These are phyloP conservation scores for Botrytis fabae DNA, from an alignment of 2,329 filamentous ascomycete genomes.

Conservation along the genomic window DNA sequence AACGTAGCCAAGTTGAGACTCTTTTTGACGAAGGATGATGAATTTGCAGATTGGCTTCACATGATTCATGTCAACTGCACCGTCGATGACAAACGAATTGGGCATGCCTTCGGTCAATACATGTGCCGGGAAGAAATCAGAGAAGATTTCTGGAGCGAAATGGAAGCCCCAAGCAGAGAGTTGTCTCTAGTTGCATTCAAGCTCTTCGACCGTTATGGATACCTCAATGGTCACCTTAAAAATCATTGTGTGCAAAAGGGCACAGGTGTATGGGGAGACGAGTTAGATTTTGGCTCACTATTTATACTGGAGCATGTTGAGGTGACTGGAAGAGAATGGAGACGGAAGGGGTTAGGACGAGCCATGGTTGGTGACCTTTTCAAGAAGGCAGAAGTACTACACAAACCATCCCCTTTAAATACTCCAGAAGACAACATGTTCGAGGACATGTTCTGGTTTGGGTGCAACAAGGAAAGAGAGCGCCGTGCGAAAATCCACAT, in stretches of 20 bases:
- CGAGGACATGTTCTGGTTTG: not conserved
- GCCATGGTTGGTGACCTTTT: not conserved
- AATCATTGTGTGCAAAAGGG: conserved; percentile 37
- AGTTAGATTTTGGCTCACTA: conserved; percentile 38
- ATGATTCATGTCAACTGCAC: conserved; percentile 24
- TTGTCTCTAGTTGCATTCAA: conserved; percentile 41
- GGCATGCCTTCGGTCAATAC: conserved; percentile 33
- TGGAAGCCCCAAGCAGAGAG: conserved; percentile 40
- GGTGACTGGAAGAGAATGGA: not conserved
- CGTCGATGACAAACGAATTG: conserved; percentile 30
- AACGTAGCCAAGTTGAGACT: not conserved
- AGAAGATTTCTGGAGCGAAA: conserved; percentile 40
- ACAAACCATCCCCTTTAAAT: not conserved
- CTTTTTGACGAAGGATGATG: conserved; percentile 8
- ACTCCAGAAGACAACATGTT: not conserved
- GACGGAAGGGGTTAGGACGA: conserved; percentile 5
- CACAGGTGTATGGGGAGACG: conserved; percentile 37
- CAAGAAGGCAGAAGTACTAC: not conserved
- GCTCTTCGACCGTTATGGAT: conserved; percentile 45
- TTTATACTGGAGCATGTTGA: conserved; percentile 32
- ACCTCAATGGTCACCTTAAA: conserved; percentile 41
- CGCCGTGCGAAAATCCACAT: conserved; percentile 27
- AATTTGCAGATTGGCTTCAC: conserved; percentile 27
- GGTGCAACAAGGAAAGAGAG: not conserved
- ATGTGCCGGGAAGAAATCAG: conserved; percentile 35